phyloP scores from a whole-genome alignment of 345 rosid species.

The Gossypium mustelinum region DNA sequence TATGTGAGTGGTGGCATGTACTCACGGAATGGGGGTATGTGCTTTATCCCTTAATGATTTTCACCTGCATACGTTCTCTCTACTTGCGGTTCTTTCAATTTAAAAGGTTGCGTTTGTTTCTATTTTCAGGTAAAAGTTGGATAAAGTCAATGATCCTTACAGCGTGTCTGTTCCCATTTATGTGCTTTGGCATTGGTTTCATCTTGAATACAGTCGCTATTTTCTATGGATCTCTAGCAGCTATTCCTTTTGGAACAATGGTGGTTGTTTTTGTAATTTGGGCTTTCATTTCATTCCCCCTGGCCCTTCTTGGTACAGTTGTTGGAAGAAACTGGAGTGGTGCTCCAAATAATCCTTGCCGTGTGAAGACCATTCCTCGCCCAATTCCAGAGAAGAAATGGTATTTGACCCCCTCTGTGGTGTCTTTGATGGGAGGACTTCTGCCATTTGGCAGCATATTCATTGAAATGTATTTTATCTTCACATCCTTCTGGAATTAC shows the following conservation, averaged over 20 bases:
- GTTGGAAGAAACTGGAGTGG: constrained; percentile 97
- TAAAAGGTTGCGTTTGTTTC: not conserved
- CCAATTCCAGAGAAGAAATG: constrained; percentile 97
- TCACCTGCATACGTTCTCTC: not conserved
- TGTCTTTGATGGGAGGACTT: constrained; percentile 90
- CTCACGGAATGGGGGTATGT: constrained; percentile 92
- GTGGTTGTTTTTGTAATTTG: constrained; percentile 89
- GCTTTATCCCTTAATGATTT: constrained; percentile 5
- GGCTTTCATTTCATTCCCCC: constrained; percentile 96
- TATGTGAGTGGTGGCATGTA: constrained; percentile 99
- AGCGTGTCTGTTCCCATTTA: constrained; percentile 88
- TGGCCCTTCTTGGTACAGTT: constrained; percentile 93
- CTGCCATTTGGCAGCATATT: constrained; percentile 95
- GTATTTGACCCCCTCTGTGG: constrained; percentile 90
- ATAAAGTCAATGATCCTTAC: constrained; percentile 94
- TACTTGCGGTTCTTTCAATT: not conserved
- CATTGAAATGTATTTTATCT: constrained; percentile 92
- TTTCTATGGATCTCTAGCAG: constrained; percentile 91
- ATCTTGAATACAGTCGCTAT: constrained; percentile 83
- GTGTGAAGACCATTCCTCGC: constrained; percentile 95
- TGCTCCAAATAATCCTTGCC: constrained; percentile 94
- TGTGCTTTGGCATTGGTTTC: constrained; percentile 94
- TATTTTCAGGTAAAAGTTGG: constrained; percentile 77
- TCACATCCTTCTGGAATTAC: constrained; percentile 98
- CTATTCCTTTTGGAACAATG: constrained; percentile 96